Base-by-base conservation (phyloP, 1,139 yeast genomes). In the Eremothecium cymbalariae region DNA sequence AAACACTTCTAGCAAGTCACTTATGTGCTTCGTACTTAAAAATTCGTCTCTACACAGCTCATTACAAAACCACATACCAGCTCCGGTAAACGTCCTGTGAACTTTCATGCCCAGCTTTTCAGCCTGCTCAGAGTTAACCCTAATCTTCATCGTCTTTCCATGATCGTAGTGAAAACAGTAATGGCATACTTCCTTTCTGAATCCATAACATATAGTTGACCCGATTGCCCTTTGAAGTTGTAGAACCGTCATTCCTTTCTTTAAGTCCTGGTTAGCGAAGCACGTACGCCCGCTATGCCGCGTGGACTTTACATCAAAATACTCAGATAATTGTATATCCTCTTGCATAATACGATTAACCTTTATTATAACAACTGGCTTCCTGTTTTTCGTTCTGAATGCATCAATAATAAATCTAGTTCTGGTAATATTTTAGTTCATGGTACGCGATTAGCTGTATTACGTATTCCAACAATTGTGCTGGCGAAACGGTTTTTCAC, bases 261-360 rank as follows among this genome's bases (percentile, higher is more conserved):
- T 60, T 11, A 77, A 68, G 6, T 50, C 43, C 2, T 34, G 30
- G 2, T 45, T 47, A 11, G 83, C 71, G 52, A 74, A 77, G 43
- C 81, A 77, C 2, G 85, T 84, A 40, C 85, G 63, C 8, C 88
- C 83, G 6, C 82, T 77, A 45, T 69, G 70, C 28, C 55, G 54
- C 4, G 78, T 72, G 24, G 59, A 54, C 6, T 53, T 47, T 3
- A 73, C 64, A 6, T 52, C 53, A 46, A 70, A 71, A 6, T 36
- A 28, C 6, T 40, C 38, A 9, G 47, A 44, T 15, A 40, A 28
- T 14, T 28, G 14, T 4, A 29, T 15, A 8, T 31, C 32, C n/a
- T n/a, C n/a, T n/a, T n/a, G n/a, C n/a, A n/a, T n/a, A n/a, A n/a
- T n/a, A n/a, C n/a, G n/a, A n/a, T n/a, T n/a, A n/a, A n/a, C n/a